phyloP scores from a whole-genome alignment of 345 rosid species.

The Rubroshorea leprosula region DNA sequence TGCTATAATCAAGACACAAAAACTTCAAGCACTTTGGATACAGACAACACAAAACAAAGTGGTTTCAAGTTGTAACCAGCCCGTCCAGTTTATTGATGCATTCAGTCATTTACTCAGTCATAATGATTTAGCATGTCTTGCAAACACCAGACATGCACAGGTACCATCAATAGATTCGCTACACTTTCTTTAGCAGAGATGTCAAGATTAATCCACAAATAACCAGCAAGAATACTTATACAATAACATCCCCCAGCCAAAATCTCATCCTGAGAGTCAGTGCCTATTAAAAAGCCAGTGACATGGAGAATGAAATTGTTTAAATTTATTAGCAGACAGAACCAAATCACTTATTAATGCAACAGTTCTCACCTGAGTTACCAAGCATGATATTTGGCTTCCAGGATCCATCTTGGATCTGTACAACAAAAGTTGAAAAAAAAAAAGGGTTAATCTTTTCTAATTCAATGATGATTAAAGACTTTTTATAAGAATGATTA shows the following conservation, averaged over 20 bases:
- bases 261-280: background rate
- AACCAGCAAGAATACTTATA: background rate
- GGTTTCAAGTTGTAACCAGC: background rate
- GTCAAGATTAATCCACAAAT: no score
- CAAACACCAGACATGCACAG: background rate
- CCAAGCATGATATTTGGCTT: constrained; percentile 46
- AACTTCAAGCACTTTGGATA: no score
- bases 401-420: constrained; percentile 66
- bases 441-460: constrained; percentile 6
- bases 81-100: no score
- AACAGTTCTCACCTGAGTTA: constrained; percentile 47
- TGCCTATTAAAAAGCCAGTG: background rate
- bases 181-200: no score
- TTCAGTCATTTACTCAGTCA: no score
- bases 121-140: background rate
- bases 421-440: constrained; percentile 12
- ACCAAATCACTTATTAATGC: background rate
- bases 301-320: background rate
- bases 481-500: background rate
- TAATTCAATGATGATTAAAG: background rate
- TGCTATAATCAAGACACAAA: background rate
- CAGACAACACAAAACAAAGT: background rate
- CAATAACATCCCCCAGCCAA: no score
- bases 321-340: background rate
- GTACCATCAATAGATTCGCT: no score